phyloP scores from a whole-genome alignment of 257 asterid genomes.

The Rhazya stricta region DNA sequence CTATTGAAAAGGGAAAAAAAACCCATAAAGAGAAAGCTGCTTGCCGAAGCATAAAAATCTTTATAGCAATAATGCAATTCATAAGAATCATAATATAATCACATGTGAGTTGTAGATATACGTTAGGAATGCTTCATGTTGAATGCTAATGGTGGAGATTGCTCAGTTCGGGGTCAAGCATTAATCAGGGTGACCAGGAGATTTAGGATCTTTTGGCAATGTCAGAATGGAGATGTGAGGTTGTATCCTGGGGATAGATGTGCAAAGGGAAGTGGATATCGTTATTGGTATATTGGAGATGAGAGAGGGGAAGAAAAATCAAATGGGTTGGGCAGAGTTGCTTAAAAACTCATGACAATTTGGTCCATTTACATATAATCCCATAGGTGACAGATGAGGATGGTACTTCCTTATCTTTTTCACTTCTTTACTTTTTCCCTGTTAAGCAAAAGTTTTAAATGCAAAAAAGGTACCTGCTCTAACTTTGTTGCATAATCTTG shows the following conservation, averaged over 20 bases:
- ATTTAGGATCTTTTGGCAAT: not conserved
- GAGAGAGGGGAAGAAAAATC: not conserved
- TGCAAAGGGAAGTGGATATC: not conserved
- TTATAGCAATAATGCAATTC: not conserved
- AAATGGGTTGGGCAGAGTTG: not conserved
- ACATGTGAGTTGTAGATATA: not conserved
- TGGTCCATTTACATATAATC: not conserved
- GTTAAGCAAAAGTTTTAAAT: not conserved
- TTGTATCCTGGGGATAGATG: not conserved
- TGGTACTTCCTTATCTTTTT: no score
- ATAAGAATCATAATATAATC: not conserved
- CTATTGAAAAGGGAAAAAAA: not conserved
- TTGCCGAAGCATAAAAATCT: not conserved
- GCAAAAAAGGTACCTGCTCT: constrained; percentile 45
- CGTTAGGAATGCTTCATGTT: not conserved
- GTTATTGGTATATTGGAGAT: not conserved
- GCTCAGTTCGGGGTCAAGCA: not conserved
- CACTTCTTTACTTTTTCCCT: not conserved
- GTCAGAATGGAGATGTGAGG: not conserved
- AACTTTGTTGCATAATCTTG: constrained; percentile 40
- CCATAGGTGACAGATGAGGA: not conserved
- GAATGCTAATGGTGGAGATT: not conserved
- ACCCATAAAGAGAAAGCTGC: not conserved
- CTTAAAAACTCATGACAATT: not conserved
- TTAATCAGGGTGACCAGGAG: not conserved